Conservation (phyloP, 768 basidiomycete genomes). For the Tulasnella sp. region DNA sequence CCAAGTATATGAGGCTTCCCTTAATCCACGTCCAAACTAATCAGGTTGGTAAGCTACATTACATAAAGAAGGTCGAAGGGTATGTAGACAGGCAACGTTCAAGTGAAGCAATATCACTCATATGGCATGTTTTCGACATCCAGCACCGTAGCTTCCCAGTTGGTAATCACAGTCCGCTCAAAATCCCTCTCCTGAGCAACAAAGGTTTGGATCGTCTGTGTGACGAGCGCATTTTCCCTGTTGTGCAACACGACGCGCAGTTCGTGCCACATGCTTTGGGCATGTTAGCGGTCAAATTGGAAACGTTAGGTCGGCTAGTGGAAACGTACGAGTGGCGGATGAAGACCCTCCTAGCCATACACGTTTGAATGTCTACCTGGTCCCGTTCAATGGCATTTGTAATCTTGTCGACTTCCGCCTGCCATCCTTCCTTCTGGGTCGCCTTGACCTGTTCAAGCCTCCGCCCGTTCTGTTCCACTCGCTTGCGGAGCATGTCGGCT, state of each 20-base stretch:
- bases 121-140: conserved; percentile 79
- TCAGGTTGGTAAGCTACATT: neutral
- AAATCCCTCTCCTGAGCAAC: conserved; percentile 70
- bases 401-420: conserved; percentile 76
- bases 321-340: conserved; percentile 72
- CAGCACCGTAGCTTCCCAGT: conserved; percentile 72
- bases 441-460: conserved; percentile 73
- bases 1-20: neutral
- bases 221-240: conserved; percentile 76
- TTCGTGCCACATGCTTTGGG: conserved; percentile 85
- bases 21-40: neutral
- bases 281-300: neutral
- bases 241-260: conserved; percentile 90
- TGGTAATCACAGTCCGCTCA: conserved; percentile 54
- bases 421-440: conserved; percentile 76
- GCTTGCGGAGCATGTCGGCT: conserved; percentile 82
- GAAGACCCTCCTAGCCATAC: conserved; percentile 76
- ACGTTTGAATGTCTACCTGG: conserved; percentile 69
- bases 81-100: neutral
- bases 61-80: neutral
- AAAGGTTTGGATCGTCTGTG: conserved; percentile 66
- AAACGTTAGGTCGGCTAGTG: neutral
- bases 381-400: conserved; percentile 74
- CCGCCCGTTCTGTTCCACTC: conserved; percentile 67
- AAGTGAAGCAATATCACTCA: conserved; percentile 48